phyloP scores from a whole-genome alignment of 1,139 yeast genomes.

The Hansenula anomala region DNA sequence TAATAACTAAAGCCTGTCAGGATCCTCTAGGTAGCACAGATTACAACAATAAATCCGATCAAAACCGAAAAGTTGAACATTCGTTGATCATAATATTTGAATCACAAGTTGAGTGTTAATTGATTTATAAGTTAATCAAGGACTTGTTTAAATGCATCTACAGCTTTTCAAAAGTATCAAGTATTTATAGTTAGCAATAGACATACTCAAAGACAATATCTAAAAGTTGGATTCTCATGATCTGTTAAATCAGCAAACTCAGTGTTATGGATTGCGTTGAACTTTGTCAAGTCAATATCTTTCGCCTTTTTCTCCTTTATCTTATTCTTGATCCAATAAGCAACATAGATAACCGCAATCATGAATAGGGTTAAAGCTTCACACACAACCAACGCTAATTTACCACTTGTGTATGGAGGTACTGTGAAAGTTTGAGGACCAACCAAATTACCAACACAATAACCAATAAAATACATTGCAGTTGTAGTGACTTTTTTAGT shows the following conservation, averaged over 20 bases:
- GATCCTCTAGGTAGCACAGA: no score
- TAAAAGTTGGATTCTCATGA: constrained; percentile 40
- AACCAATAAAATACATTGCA: constrained; percentile 42
- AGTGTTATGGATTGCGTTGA: constrained; percentile 34
- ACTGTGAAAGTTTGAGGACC: constrained; percentile 42
- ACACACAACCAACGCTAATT: constrained; percentile 26
- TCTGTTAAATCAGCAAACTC: constrained; percentile 48
- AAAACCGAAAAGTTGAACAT: no score
- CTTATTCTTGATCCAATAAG: constrained; percentile 25
- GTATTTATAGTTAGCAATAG: no score
- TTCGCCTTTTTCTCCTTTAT: constrained; percentile 18
- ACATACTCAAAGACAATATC: constrained; percentile 28
- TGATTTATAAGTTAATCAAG: no score
- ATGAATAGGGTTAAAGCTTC: constrained; percentile 16
- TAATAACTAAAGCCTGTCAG: no score
- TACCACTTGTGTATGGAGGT: constrained; percentile 38
- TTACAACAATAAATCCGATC: no score
- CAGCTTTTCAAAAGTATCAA: no score
- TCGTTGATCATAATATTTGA: no score
- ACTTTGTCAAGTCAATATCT: constrained; percentile 14
- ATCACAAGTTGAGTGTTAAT: no score
- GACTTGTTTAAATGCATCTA: no score
- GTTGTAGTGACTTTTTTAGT: constrained; percentile 47
- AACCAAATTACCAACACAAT: constrained; percentile 51
- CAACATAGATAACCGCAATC: constrained; percentile 15